Conservation (phyloP, 2,329 filamentous ascomycete species). For the Beauveria medogensis region DNA sequence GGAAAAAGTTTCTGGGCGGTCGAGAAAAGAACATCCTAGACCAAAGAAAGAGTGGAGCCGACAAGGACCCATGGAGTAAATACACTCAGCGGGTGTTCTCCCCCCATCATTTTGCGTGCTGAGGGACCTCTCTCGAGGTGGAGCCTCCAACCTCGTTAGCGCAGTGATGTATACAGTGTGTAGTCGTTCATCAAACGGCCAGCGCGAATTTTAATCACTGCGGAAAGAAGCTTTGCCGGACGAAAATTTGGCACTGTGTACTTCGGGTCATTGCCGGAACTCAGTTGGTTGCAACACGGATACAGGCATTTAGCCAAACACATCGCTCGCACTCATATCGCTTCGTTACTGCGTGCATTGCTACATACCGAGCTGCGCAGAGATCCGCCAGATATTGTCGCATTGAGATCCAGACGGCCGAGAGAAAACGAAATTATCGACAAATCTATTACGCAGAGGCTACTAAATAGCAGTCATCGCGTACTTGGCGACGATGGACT, state of each 20-base stretch:
- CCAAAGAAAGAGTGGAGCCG: background rate
- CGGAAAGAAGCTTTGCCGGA: background rate
- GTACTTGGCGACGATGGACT: constrained; percentile 25
- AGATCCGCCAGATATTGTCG: background rate
- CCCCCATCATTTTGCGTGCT: background rate
- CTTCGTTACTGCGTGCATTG: constrained; percentile 1
- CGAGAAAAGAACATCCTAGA: background rate
- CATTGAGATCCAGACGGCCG: background rate
- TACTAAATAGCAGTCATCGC: background rate
- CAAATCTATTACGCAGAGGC: background rate
- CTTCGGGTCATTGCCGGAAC: constrained; percentile 4
- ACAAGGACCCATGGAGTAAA: too few species aligned
- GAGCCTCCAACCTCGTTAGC: background rate
- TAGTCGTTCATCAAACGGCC: background rate
- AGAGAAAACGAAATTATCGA: background rate
- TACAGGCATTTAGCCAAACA: constrained; percentile 5
- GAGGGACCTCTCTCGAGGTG: background rate
- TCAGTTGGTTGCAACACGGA: background rate
- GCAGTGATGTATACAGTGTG: constrained; percentile 3
- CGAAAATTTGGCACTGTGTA: background rate
- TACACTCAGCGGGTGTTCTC: background rate
- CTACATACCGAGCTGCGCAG: background rate
- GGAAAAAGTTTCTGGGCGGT: constrained; percentile 8
- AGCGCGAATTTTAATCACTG: background rate
- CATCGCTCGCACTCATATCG: constrained; percentile 1